Base-by-base conservation (phyloP, 2,329 filamentous ascomycete species). In the Tolypocladium pustulatum region DNA sequence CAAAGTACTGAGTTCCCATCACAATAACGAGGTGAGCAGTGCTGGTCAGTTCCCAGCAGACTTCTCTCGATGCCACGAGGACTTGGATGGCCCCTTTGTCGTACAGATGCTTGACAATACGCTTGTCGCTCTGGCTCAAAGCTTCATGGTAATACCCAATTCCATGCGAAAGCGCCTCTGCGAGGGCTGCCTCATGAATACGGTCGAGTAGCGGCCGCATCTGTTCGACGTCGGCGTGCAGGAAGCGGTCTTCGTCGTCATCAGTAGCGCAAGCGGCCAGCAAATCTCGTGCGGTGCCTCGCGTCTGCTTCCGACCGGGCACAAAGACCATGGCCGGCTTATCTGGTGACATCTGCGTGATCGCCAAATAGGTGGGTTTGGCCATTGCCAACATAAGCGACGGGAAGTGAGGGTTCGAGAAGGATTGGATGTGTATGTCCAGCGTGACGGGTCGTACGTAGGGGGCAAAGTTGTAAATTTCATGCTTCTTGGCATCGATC, bases 351-450 rank as follows among this genome's bases (percentile, higher is more conserved):
- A 96, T 83, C 67, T 96, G 91, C 3, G 91, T 83, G 64, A 99
- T 90, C 2, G 93, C 89, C 61, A 90, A 79, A 71, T 97, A 97
- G 1, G 91, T 88, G 25, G 95, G 95, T 72, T 95, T 93, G 20
- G 92, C 91, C 94, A 99, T 99, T 17, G 94, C 92, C 65, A 99
- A 83, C 94, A 99, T 99, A 46, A 99, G 81, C 13, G 94, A 97
- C 4, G 94, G 95, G 76, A 96, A 97, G 70, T 99, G 95, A 54
- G 95, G 91, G 61, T 96, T 96, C 34, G 87, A 90, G 76, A 94
- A 99, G 1, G 92, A 93, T 73, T 99, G 94, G 54, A 99, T 88
- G 70, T 97, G 91, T 59, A 99, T 83, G 71, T 97, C 93, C 37
- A 99, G 78, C 27, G 93, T 92, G 22, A 97, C 85, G 1, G 91